Base-by-base conservation (phyloP, 2,329 filamentous ascomycete genomes). In the Pezicula neosporulosa region DNA sequence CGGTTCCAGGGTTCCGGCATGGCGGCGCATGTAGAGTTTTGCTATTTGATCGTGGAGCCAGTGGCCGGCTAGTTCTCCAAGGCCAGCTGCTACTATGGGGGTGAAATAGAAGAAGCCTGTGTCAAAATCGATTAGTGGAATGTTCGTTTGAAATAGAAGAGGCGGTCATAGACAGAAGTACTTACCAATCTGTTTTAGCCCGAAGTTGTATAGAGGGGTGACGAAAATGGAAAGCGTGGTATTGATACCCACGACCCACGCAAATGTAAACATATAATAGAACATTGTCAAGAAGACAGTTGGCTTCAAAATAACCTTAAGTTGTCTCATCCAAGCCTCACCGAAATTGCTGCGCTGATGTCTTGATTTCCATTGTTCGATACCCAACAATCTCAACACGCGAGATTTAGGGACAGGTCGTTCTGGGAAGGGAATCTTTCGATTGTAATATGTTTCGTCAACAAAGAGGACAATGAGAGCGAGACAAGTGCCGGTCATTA, bases 71-170 rank as follows among this genome's bases (percentile, higher is more conserved):
- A 76, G 50, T 66, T 82, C 78, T 24, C 80, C 81, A 0, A 83
- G 63, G 13, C 80, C 61, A 3, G 76, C 73, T 3, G 73, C 80
- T 1, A 82, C 72, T 24, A 83, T 71, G 3, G 77, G 77, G 0
- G 78, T 77, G 61, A 84, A 82, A 66, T 84, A 83, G 60, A 83
- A 80, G 55, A 71, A 74, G 1, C 74, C 69, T 62, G 57, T n/a
- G 13, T 30, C 18, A n/a, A 39, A n/a, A 12, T 27, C 41, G 10
- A 27, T 43, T 12, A 21, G 12, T 24, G 24, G 10, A 18, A 30
- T 41, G 30, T 7, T 19, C 15, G 30, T 7, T 19, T 13, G 43
- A 21, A 47, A 43, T 38, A 24, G 44, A n/a, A 13, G 12, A 7
- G 30, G 12, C 12, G 6, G 3, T 3, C 9, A 33, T 33, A 10